Evolutionary conservation across 2,329 filamentous ascomycete species (phyloP), one percentile per base, ranked within the genome.

Genomic region (Cladophialophora psammophila): DNA sequence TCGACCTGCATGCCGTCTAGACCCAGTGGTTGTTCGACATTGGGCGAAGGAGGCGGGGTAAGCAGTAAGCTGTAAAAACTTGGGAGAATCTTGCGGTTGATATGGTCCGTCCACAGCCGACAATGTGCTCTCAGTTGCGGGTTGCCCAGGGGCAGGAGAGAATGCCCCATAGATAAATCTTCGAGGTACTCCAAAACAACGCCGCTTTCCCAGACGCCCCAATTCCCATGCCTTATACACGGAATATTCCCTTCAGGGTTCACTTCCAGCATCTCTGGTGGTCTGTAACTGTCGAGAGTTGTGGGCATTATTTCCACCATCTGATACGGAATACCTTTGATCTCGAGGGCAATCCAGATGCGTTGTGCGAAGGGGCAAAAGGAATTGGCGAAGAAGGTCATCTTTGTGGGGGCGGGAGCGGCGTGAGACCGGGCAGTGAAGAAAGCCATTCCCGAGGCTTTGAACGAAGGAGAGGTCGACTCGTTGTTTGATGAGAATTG

Each of bases 151-250:
- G 91, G 91, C 34, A 93, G 82, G 7, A 96, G 80, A 6, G 87
- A 78, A 4, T 84, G 80, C 0, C 87, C 86, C 32, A 83, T 77
- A 36, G 87, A 82, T 34, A 92, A 79, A 73, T 96, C 93, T 74
- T 96, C 93, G 40, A 91, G 89, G 78, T 96, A 96, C 89, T 96
- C 93, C 76, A 96, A 85, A 73, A 96, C 85, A 2, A 96, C 90
- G 1, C 87, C 87, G 73, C 91, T 94, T 76, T 96, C 93, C 74
- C 93, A 90, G 73, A 90, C 93, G 0, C 89, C 88, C 91, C 92
- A 96, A 69, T 92, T 87, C 10, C 90, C 91, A 76, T 95, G 90
- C 45, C 88, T 84, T 65, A 96, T 84, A 8, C 89, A 91, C 7
- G 93, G 93, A 2, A 96, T 90, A 7, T 91, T 82, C 0, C 91